A percentile compares a stretch with the other conserved stretches of the same genome.
These are phyloP conservation scores for Buxus sempervirens DNA, from an alignment of 164 flowering plant species.

Conservation along the genomic window DNA sequence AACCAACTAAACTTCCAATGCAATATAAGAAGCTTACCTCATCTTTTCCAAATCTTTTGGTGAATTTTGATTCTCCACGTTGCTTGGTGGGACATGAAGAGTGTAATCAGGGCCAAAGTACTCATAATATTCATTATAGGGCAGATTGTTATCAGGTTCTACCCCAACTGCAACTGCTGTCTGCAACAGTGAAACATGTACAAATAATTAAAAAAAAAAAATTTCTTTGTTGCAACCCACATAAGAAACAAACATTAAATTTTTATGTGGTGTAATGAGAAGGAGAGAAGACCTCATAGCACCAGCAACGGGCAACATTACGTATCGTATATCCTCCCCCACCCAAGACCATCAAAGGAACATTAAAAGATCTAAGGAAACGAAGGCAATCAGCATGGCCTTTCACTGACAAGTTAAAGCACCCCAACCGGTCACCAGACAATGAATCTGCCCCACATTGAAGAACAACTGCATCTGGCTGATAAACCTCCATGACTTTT, in stretches of 20 bases:
- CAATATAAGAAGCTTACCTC: conserved; percentile 35
- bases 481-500: conserved; percentile 89
- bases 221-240: background rate
- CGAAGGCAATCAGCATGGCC: conserved; percentile 94
- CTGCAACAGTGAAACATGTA: conserved; percentile 37
- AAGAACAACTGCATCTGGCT: conserved; percentile 88
- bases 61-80: conserved; percentile 71
- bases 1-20: background rate
- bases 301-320: conserved; percentile 98
- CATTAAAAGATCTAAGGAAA: conserved; percentile 78
- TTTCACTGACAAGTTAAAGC: conserved; percentile 87
- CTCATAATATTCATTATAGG: conserved; percentile 83
- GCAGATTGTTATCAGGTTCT: conserved; percentile 80
- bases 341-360: conserved; percentile 90
- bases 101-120: conserved; percentile 93
- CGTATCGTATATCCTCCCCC: conserved; percentile 95
- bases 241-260: background rate
- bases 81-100: conserved; percentile 65
- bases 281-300: conserved; percentile 67
- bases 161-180: conserved; percentile 95
- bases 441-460: conserved; percentile 97
- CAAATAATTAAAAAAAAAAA: background rate
- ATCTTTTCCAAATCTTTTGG: conserved; percentile 69
- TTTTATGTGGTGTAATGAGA: background rate
- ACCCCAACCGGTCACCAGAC: conserved; percentile 85